phyloP scores from a whole-genome alignment of 2,329 filamentous ascomycete genomes.

The Penicillium italicum region DNA sequence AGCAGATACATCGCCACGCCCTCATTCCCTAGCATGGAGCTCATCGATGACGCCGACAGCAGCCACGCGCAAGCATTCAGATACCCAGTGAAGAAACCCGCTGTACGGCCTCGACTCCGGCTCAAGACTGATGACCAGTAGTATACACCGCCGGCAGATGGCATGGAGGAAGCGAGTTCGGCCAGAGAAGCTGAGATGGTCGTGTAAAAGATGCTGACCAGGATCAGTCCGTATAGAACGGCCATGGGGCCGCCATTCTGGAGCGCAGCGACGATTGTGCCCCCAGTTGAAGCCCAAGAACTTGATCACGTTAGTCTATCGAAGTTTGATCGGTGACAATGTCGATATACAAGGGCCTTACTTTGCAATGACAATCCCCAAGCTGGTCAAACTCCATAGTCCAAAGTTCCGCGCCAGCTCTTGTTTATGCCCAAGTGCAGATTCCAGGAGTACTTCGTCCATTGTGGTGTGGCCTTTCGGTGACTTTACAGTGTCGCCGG shows the following conservation, averaged over 20 bases:
- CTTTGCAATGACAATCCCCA: conserved; percentile 53
- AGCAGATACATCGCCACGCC: conserved; percentile 33
- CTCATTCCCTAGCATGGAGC: conserved; percentile 33
- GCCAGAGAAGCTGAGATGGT: conserved; percentile 53
- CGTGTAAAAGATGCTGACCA: conserved; percentile 50
- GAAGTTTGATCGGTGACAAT: neutral
- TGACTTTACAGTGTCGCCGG: conserved; percentile 1
- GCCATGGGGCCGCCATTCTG: conserved; percentile 59
- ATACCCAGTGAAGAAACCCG: conserved; percentile 41
- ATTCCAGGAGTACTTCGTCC: conserved; percentile 27
- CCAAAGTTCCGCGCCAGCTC: conserved; percentile 59
- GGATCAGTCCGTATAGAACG: conserved; percentile 56
- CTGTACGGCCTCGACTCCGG: conserved; percentile 43
- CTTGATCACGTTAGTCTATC: conserved; percentile 33
- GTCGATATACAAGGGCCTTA: conserved; percentile 7
- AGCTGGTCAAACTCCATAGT: conserved; percentile 53
- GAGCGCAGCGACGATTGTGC: conserved; percentile 52
- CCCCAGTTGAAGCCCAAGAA: conserved; percentile 59
- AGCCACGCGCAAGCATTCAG: conserved; percentile 35
- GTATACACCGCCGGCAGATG: conserved; percentile 53
- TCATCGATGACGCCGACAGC: conserved; percentile 31
- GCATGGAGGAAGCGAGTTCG: conserved; percentile 56
- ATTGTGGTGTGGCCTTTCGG: conserved; percentile 12
- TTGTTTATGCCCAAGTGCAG: conserved; percentile 52
- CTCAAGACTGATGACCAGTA: conserved; percentile 57